phyloP scores from a whole-genome alignment of 2,329 filamentous ascomycete genomes.

The Alternaria sp. region DNA sequence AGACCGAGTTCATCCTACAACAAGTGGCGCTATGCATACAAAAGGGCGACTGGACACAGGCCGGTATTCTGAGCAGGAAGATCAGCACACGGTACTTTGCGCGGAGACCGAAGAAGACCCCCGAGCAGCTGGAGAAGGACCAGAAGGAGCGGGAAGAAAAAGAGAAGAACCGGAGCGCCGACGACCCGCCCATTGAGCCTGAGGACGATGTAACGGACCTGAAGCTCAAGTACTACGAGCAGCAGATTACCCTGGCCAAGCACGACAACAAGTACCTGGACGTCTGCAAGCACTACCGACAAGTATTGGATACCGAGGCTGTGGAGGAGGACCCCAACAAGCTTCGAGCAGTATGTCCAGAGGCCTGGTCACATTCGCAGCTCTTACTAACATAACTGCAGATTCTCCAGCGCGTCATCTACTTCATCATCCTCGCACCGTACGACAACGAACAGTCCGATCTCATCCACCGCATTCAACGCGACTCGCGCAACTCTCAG shows the following conservation, averaged over 20 bases:
- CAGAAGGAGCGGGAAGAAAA: conserved; percentile 84
- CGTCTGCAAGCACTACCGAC: conserved; percentile 96
- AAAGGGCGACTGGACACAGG: conserved; percentile 94
- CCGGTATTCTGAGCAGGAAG: conserved; percentile 90
- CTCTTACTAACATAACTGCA: conserved; percentile 45
- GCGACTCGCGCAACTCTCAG: conserved; percentile 79
- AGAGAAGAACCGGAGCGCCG: conserved; percentile 78
- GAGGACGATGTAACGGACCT: conserved; percentile 93
- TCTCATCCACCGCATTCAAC: conserved; percentile 88
- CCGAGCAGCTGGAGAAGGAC: conserved; percentile 89
- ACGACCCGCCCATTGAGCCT: conserved; percentile 75
- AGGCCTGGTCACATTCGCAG: conserved; percentile 10
- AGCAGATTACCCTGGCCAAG: conserved; percentile 94
- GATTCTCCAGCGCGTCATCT: conserved; percentile 93
- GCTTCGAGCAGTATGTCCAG: conserved; percentile 74
- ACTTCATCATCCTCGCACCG: conserved; percentile 94
- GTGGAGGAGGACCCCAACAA: conserved; percentile 89
- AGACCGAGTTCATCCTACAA: conserved; percentile 97
- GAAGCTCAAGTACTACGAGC: conserved; percentile 95
- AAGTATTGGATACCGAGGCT: conserved; percentile 93
- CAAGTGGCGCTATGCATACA: conserved; percentile 96
- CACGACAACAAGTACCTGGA: conserved; percentile 98
- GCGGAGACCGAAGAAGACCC: conserved; percentile 87
- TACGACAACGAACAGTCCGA: conserved; percentile 99
- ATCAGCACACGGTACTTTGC: conserved; percentile 93